Conservation (phyloP, 2,329 filamentous ascomycete genomes). For the Dothidotthia symphoricarpi region DNA sequence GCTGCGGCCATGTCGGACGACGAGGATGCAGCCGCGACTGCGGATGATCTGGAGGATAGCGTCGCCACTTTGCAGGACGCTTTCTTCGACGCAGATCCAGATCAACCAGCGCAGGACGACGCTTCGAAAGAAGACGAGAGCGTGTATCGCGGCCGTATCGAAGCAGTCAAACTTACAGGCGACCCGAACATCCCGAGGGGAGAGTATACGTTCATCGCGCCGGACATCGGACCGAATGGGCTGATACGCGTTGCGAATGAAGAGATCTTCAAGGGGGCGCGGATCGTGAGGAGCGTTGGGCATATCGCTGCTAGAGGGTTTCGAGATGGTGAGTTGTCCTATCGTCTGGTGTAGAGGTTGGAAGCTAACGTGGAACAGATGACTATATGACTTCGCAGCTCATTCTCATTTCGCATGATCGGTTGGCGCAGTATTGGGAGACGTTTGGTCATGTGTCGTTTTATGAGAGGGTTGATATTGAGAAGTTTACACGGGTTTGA, state of each 20-base stretch:
- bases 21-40: constrained; percentile 7
- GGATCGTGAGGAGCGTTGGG: constrained; percentile 70
- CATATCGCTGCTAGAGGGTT: constrained; percentile 78
- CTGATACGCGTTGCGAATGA: constrained; percentile 64
- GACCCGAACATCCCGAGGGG: constrained; percentile 88
- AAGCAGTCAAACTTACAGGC: constrained; percentile 88
- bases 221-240: constrained; percentile 70
- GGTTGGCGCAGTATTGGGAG: constrained; percentile 80
- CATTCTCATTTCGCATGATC: constrained; percentile 73
- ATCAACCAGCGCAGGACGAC: background rate
- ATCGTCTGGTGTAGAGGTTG: background rate
- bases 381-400: constrained; percentile 73
- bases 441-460: constrained; percentile 52
- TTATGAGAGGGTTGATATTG: constrained; percentile 50
- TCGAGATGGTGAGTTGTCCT: constrained; percentile 59
- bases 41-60: constrained; percentile 43
- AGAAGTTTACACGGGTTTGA: constrained; percentile 33
- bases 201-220: constrained; percentile 75
- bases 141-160: constrained; percentile 65
- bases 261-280: constrained; percentile 67
- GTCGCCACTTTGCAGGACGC: constrained; percentile 30
- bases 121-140: constrained; percentile 15
- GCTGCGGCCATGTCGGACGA: constrained; percentile 7
- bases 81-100: background rate
- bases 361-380: constrained; percentile 50